These are phyloP conservation scores for Mucor ambiguus DNA, from an alignment of 371 early-diverging fungal species.

Conservation along the genomic window DNA sequence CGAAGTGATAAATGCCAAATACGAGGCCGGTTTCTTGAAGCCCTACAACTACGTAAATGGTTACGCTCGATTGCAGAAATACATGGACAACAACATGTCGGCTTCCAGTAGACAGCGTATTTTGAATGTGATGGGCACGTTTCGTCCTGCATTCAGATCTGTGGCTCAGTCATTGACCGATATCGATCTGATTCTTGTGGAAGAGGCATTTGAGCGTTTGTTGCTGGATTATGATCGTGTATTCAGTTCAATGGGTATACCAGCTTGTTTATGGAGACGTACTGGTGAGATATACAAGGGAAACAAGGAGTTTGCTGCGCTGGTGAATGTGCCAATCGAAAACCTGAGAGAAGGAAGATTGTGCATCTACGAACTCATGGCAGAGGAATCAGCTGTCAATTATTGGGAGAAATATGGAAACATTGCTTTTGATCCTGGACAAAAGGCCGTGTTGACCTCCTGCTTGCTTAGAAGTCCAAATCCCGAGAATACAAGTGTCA, in stretches of 20 bases:
- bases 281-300: constrained; percentile 96
- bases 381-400: constrained; percentile 88
- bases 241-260: constrained; percentile 93
- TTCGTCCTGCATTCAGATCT: constrained; percentile 82
- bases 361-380: constrained; percentile 93
- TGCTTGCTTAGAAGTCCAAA: constrained; percentile 70
- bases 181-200: constrained; percentile 88
- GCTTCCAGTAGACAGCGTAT: constrained; percentile 75
- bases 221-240: constrained; percentile 93
- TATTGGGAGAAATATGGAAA: constrained; percentile 95
- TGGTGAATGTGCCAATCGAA: constrained; percentile 82
- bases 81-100: constrained; percentile 89
- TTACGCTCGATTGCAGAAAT: constrained; percentile 84
- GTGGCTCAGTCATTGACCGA: constrained; percentile 91
- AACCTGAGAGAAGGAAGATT: constrained; percentile 74
- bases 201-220: constrained; percentile 92
- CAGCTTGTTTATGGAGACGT: constrained; percentile 92
- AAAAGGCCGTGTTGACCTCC: constrained; percentile 93
- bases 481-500: constrained; percentile 57
- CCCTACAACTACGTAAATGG: constrained; percentile 93
- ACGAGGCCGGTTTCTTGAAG: constrained; percentile 89
- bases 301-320: constrained; percentile 89
- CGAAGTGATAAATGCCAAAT: constrained; percentile 90
- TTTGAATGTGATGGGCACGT: constrained; percentile 83
- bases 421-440: constrained; percentile 93